Evolutionary conservation across 2,329 filamentous ascomycete genomes (phyloP).

Genomic region (Sarocladium oryzae): DNA sequence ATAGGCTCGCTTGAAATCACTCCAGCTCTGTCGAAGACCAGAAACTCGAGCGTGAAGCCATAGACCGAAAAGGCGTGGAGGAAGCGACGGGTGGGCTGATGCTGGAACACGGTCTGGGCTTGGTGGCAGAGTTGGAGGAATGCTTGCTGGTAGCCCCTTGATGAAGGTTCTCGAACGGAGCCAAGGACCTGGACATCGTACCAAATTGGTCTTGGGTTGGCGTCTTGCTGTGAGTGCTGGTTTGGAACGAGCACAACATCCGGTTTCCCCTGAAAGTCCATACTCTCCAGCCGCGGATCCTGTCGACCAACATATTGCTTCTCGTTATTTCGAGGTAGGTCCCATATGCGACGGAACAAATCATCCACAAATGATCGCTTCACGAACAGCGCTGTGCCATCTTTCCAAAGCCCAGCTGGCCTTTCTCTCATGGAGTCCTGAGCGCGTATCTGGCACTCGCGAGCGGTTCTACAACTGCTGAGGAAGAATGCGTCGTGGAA

Average conservation of each 20-base stretch:
- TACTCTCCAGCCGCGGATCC: neutral
- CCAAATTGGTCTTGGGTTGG: neutral
- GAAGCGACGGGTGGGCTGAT: conserved; percentile 2
- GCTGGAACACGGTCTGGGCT: conserved; percentile 2
- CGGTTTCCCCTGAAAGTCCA: conserved; percentile 7
- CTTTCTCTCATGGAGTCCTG: neutral
- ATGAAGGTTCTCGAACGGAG: neutral
- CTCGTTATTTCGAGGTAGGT: neutral
- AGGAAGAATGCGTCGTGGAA: conserved; percentile 1
- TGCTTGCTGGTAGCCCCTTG: conserved; percentile 1
- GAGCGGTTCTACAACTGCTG: neutral
- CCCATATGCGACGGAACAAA: neutral
- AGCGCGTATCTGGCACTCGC: neutral
- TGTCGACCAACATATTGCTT: neutral
- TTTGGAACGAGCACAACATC: neutral
- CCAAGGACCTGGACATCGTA: neutral
- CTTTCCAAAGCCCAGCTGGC: neutral
- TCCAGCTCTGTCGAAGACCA: conserved; percentile 18
- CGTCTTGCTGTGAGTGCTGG: neutral
- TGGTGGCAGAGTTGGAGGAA: conserved; percentile 6
- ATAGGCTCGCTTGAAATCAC: conserved; percentile 14
- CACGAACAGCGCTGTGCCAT: neutral
- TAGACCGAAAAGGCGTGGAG: conserved; percentile 3
- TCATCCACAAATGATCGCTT: neutral
- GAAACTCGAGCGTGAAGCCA: conserved; percentile 16